Conservation (phyloP, 139 green algal genomes). For the Picochlorum sp. region DNA sequence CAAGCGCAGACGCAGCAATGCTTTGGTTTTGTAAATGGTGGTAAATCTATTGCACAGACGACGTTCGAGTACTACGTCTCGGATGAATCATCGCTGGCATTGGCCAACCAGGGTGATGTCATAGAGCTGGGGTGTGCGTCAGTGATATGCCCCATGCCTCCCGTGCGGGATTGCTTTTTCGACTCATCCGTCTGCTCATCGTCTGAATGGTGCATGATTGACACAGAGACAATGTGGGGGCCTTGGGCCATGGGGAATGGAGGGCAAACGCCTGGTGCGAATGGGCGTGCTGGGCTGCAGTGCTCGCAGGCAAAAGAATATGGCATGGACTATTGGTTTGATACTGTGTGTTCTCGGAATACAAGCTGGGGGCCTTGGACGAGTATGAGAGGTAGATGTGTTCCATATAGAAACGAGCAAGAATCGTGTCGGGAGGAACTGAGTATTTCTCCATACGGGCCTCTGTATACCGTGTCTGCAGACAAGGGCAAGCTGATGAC, state of each 20-base stretch:
- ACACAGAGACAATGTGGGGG: not conserved
- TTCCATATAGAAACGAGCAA: conserved; percentile 2
- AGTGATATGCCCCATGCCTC: not conserved
- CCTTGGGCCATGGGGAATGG: conserved; percentile 1
- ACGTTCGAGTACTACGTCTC: not conserved
- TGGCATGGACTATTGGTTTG: conserved; percentile 5
- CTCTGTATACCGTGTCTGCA: not conserved
- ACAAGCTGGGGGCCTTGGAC: not conserved
- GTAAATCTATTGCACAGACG: not conserved
- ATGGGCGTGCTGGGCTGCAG: not conserved
- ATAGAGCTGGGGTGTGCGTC: not conserved
- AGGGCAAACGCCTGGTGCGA: not conserved
- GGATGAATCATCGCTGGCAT: not conserved
- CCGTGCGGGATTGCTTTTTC: not conserved
- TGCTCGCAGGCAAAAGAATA: not conserved
- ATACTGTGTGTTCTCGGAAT: not conserved
- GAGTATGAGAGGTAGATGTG: not conserved
- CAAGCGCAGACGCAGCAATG: too few species aligned
- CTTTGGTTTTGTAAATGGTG: too few species aligned
- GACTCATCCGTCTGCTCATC: not conserved
- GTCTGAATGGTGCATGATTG: conserved; percentile 5
- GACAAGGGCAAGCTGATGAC: not conserved
- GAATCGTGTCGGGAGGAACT: conserved; percentile 1
- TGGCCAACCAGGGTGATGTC: not conserved
- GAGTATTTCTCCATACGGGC: not conserved